Evolutionary conservation across 2,329 filamentous ascomycete species (phyloP).

Genomic region (Akanthomyces lecanii): DNA sequence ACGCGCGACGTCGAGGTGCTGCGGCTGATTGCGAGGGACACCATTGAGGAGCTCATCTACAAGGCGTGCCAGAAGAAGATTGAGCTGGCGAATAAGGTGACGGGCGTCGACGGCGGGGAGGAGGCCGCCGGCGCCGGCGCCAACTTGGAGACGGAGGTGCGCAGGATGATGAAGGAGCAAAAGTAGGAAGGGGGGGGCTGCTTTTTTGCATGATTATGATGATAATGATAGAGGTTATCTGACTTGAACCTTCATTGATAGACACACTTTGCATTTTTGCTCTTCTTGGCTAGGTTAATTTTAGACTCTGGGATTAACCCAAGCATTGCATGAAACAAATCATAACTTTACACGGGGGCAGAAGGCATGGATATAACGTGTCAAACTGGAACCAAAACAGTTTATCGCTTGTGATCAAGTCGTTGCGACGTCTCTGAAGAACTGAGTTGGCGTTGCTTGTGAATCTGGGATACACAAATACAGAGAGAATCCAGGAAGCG

Average conservation of each 20-base stretch:
- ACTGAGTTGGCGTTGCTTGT: too few relatives aligned
- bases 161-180: conserved; percentile 38
- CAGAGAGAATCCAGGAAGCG: too few relatives aligned
- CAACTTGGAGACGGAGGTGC: conserved; percentile 42
- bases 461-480: too few relatives aligned
- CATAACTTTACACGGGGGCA: neutral
- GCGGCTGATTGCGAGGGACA: conserved; percentile 71
- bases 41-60: conserved; percentile 91
- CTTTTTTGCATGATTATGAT: neutral
- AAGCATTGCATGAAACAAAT: neutral
- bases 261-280: neutral
- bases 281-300: neutral
- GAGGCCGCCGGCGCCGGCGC: conserved; percentile 28
- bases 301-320: neutral
- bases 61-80: conserved; percentile 90
- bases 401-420: too few relatives aligned
- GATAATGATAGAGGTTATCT: neutral
- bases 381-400: neutral
- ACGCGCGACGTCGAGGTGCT: conserved; percentile 86
- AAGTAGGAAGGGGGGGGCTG: neutral
- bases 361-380: neutral
- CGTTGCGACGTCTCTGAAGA: too few relatives aligned
- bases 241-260: too few relatives aligned
- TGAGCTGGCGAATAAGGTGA: conserved; percentile 67
- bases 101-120: conserved; percentile 32